These are phyloP conservation scores for Acidiella bohemica DNA, from an alignment of 495 filamentous ascomycete species.

Conservation along the genomic window DNA sequence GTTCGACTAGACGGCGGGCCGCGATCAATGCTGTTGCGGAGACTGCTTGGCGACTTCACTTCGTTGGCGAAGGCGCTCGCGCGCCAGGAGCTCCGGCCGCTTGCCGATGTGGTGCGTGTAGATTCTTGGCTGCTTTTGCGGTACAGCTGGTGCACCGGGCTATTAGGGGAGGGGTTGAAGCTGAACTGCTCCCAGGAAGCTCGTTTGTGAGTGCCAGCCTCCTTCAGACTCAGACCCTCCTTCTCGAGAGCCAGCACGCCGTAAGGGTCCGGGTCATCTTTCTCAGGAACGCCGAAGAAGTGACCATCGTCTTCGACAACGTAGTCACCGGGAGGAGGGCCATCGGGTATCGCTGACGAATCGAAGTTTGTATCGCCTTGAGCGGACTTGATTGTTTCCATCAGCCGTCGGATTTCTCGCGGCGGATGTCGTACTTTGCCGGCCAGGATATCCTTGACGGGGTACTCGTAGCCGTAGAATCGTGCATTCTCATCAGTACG, in stretches of 20 bases:
- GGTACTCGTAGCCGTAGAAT: slow-evolving; percentile 63
- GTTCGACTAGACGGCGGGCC: slow-evolving; percentile 1
- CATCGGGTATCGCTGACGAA: slow-evolving; percentile 37
- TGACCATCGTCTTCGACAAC: slow-evolving; percentile 35
- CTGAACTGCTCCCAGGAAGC: slow-evolving; percentile 65
- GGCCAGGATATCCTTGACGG: slow-evolving; percentile 66
- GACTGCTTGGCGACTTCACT: slow-evolving; percentile 13
- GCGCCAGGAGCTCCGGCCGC: slow-evolving; percentile 27
- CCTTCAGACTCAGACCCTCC: slow-evolving; percentile 71
- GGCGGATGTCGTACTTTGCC: slow-evolving; percentile 62
- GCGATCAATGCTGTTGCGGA: slow-evolving; percentile 28
- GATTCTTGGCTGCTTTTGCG: slow-evolving; percentile 56
- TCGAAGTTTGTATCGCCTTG: slow-evolving; percentile 68
- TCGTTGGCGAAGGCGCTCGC: slow-evolving; percentile 24
- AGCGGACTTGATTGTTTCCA: slow-evolving; percentile 71
- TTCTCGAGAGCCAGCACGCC: slow-evolving; percentile 75
- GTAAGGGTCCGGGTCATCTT: slow-evolving; percentile 74
- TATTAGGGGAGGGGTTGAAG: slow-evolving; percentile 60
- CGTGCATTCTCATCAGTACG: slow-evolving; percentile 78
- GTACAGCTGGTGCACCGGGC: slow-evolving; percentile 59
- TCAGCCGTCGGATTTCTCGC: slow-evolving; percentile 46
- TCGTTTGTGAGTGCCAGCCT: slow-evolving; percentile 59
- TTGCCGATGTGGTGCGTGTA: slow-evolving; percentile 5
- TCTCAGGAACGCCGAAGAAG: slow-evolving; percentile 62
- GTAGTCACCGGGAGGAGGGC: slow-evolving; percentile 63